These are phyloP conservation scores for Colletotrichum brevisporum DNA, from an alignment of 2,329 filamentous ascomycete genomes.

Conservation along the genomic window DNA sequence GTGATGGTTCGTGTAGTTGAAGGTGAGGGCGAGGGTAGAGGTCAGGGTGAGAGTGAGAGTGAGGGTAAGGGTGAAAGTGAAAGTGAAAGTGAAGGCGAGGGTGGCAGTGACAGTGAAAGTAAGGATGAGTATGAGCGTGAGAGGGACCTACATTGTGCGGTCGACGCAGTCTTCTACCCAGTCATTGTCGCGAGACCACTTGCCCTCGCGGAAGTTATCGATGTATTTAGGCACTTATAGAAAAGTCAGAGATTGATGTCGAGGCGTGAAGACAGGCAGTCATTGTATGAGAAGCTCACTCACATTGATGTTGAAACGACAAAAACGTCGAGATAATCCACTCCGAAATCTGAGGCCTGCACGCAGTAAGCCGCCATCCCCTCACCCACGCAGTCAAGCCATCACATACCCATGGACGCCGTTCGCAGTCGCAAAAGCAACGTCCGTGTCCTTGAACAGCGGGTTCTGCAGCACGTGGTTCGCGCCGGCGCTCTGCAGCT, in stretches of 20 bases:
- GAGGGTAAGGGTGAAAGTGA: too few species aligned
- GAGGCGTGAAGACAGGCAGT: background rate
- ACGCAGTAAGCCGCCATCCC: too few species aligned
- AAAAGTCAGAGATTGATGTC: background rate
- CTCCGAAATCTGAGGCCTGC: constrained; percentile 69
- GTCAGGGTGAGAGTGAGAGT: too few species aligned
- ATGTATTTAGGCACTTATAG: constrained; percentile 61
- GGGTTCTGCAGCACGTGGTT: constrained; percentile 63
- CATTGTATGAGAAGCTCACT: constrained; percentile 41
- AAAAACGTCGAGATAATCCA: constrained; percentile 69
- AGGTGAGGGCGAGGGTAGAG: too few species aligned
- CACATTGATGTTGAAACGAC: constrained; percentile 62
- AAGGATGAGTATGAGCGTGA: background rate
- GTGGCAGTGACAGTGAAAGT: too few species aligned
- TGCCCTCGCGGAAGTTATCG: constrained; percentile 57
- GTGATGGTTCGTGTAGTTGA: background rate
- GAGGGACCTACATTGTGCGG: constrained; percentile 62
- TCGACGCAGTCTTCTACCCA: constrained; percentile 59
- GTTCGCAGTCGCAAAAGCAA: constrained; percentile 68
- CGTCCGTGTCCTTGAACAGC: constrained; percentile 64
- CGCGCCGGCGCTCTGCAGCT: constrained; percentile 68
- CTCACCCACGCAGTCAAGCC: too few species aligned
- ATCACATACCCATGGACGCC: constrained; percentile 72
- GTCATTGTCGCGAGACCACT: constrained; percentile 56
- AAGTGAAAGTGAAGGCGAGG: too few species aligned